A percentile compares a stretch with the other conserved stretches of the same genome.
These are phyloP conservation scores for Voacanga thouarsii DNA, from an alignment of 257 asterid species.

Conservation along the genomic window DNA sequence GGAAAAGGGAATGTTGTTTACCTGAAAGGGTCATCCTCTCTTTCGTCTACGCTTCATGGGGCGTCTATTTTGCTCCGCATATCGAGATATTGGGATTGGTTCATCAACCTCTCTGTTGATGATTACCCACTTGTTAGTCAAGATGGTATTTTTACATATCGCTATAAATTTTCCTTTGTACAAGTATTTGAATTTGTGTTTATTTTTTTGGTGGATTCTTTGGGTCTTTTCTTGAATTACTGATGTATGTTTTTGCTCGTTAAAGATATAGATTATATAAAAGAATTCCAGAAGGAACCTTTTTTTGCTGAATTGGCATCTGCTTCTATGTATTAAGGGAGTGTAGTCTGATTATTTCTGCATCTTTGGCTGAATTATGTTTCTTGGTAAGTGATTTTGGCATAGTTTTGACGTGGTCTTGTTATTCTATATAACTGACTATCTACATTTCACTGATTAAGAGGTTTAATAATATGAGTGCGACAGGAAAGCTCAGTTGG, in stretches of 20 bases:
- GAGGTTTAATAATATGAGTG: background rate
- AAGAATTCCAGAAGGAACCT: no score
- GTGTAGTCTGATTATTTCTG: background rate
- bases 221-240: background rate
- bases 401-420: background rate
- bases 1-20: constrained; percentile 70
- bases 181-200: background rate
- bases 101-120: constrained; percentile 62
- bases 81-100: constrained; percentile 82
- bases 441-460: background rate
- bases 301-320: background rate
- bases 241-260: background rate
- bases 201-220: background rate
- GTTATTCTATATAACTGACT: background rate
- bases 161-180: background rate
- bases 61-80: constrained; percentile 66
- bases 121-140: constrained; percentile 89
- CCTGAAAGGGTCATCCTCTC: constrained; percentile 57
- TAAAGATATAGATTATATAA: background rate
- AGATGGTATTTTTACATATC: constrained; percentile 59
- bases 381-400: background rate
- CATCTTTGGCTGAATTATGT: background rate
- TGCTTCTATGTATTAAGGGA: background rate
- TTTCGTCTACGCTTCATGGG: constrained; percentile 76
- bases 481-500: background rate